phyloP scores from a whole-genome alignment of 148 eudicot genomes.

The Suaeda aralocaspica region DNA sequence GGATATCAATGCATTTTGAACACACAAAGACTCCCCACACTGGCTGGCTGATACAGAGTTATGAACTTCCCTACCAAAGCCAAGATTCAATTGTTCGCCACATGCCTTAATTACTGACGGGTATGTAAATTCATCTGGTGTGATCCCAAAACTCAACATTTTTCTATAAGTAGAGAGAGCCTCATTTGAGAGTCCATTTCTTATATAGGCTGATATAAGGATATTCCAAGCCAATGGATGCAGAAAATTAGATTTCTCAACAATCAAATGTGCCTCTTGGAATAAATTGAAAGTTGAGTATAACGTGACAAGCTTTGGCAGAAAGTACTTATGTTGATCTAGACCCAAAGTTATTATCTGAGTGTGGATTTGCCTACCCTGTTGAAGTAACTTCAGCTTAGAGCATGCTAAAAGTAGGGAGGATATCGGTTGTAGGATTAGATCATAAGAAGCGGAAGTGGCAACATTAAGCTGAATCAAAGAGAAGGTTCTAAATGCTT shows the following conservation, averaged over 20 bases:
- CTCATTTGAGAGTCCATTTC: slow-evolving; percentile 41
- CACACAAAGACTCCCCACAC: slow-evolving; percentile 39
- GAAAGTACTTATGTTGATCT: slow-evolving; percentile 36
- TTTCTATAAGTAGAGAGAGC: slow-evolving; percentile 50
- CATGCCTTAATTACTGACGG: slow-evolving; percentile 81
- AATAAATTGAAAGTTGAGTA: slow-evolving; percentile 50
- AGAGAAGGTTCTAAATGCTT: slow-evolving; percentile 53
- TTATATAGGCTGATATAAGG: slow-evolving; percentile 59
- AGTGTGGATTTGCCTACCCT: slow-evolving; percentile 68
- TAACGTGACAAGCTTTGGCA: slow-evolving; percentile 57
- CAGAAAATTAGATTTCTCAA: slow-evolving; percentile 39
- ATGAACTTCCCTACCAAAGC: slow-evolving; percentile 56
- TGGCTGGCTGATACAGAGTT: slow-evolving; percentile 35
- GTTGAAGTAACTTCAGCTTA: slow-evolving; percentile 37
- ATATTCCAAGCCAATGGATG: slow-evolving; percentile 74
- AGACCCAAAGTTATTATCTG: slow-evolving; percentile 49
- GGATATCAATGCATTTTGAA: slow-evolving; percentile 67
- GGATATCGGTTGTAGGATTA: slow-evolving; percentile 43
- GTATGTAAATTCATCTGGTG: slow-evolving; percentile 67
- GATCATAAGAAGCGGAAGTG: slow-evolving; percentile 28
- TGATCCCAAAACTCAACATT: slow-evolving; percentile 52
- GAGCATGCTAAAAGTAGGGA: slow-evolving; percentile 55
- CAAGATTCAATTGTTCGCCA: slow-evolving; percentile 53
- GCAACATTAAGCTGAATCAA: slow-evolving; percentile 37
- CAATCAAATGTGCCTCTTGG: slow-evolving; percentile 46